These are phyloP conservation scores for Verticillium isaacii DNA, from an alignment of 2,329 filamentous ascomycete species.

Conservation along the genomic window DNA sequence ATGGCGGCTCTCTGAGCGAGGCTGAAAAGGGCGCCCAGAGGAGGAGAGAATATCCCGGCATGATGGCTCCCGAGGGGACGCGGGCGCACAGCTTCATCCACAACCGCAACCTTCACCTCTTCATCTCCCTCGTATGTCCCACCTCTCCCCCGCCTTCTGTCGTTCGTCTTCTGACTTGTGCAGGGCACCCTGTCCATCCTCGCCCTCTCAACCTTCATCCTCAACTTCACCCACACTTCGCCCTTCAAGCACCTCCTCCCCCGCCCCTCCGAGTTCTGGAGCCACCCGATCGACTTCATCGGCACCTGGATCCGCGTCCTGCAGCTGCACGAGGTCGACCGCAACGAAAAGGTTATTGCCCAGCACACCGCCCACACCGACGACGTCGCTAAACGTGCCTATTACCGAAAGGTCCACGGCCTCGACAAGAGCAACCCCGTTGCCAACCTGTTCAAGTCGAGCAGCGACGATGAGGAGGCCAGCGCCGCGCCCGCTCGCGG, in stretches of 20 bases:
- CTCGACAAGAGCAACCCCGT: slow-evolving; percentile 60
- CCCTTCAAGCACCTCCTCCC: slow-evolving; percentile 78
- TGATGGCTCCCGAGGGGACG: slow-evolving; percentile 80
- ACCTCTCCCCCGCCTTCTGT: background rate
- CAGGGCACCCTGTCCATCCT: slow-evolving; percentile 65
- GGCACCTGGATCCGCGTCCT: slow-evolving; percentile 67
- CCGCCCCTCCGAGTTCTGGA: slow-evolving; percentile 60
- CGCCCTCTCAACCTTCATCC: slow-evolving; percentile 66
- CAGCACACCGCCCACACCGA: slow-evolving; percentile 70
- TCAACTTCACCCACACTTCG: slow-evolving; percentile 74
- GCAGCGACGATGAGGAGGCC: slow-evolving; percentile 18
- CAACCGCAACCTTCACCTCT: slow-evolving; percentile 69
- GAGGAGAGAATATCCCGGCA: slow-evolving; percentile 74
- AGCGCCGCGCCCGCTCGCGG: slow-evolving; percentile 21
- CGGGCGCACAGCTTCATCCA: slow-evolving; percentile 83
- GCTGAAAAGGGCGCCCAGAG: slow-evolving; percentile 63
- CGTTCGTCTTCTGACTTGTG: slow-evolving; percentile 1
- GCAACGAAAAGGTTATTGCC: slow-evolving; percentile 63
- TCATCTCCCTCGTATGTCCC: slow-evolving; percentile 71
- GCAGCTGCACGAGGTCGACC: slow-evolving; percentile 69
- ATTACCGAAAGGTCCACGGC: slow-evolving; percentile 83
- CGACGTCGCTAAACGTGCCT: slow-evolving; percentile 80
- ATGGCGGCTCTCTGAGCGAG: slow-evolving; percentile 66
- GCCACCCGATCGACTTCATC: slow-evolving; percentile 65
- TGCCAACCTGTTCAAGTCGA: slow-evolving; percentile 34